Conservation (phyloP, 805 yeast genomes). For the Candida vaughaniae region DNA sequence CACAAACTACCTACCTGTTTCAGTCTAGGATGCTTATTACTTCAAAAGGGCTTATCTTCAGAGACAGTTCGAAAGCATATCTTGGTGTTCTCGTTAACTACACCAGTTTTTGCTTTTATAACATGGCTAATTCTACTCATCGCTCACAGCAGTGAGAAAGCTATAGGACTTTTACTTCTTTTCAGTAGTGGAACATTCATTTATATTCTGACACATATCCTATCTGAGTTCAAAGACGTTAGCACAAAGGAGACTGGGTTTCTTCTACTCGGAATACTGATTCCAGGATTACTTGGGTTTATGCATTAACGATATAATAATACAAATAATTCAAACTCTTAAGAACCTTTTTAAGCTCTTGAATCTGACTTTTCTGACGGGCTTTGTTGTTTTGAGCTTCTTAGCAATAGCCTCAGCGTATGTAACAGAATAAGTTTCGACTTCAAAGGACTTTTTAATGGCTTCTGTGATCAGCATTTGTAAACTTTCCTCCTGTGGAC, state of each 20-base stretch:
- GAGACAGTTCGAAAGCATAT: constrained; percentile 45
- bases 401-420: constrained; percentile 11
- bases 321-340: constrained; percentile 2
- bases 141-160: constrained; percentile 30
- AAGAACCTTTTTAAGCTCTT: not conserved
- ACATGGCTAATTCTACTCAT: constrained; percentile 43
- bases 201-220: constrained; percentile 65
- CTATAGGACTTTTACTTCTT: constrained; percentile 55
- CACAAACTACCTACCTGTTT: constrained; percentile 79
- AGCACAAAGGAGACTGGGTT: constrained; percentile 13
- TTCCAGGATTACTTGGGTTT: constrained; percentile 27
- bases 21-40: constrained; percentile 57
- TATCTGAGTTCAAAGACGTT: constrained; percentile 6
- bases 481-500: not conserved
- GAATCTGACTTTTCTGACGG: not conserved
- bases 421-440: constrained; percentile 5
- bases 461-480: not conserved
- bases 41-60: constrained; percentile 34
- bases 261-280: constrained; percentile 23
- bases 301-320: constrained; percentile 14
- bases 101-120: constrained; percentile 59
- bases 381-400: constrained; percentile 1
- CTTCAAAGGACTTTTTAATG: not conserved
- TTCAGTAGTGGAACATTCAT: constrained; percentile 74
- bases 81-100: constrained; percentile 52